phyloP scores from a whole-genome alignment of 2,329 filamentous ascomycete species.

The Ilyonectria sp. region DNA sequence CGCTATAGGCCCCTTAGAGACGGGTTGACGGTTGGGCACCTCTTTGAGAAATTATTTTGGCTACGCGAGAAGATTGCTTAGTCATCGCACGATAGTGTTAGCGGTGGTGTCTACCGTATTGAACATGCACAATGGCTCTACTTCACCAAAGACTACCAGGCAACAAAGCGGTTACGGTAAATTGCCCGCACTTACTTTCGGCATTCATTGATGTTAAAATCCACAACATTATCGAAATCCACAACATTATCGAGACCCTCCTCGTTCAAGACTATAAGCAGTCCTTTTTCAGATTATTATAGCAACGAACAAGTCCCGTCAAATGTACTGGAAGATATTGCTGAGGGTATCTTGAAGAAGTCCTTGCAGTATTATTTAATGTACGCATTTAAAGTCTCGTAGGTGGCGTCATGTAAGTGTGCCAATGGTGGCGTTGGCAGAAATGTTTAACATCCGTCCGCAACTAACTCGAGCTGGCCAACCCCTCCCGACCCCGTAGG shows the following conservation, averaged over 20 bases:
- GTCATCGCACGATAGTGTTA: conserved; percentile 22
- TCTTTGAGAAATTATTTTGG: conserved; percentile 27
- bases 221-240: too few species aligned
- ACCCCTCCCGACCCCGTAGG: background rate
- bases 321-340: too few species aligned
- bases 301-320: too few species aligned
- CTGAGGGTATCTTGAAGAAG: background rate
- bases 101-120: background rate
- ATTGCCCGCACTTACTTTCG: too few species aligned
- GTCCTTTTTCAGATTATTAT: too few species aligned
- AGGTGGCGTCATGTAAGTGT: background rate
- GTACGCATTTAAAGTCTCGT: background rate
- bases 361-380: background rate
- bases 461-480: background rate
- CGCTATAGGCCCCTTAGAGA: conserved; percentile 4
- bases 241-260: too few species aligned
- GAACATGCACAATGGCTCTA: background rate
- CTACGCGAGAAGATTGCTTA: conserved; percentile 24
- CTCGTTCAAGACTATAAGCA: too few species aligned
- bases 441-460: background rate
- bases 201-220: too few species aligned
- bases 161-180: background rate
- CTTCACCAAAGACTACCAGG: background rate
- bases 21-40: conserved; percentile 13
- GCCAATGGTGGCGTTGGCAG: background rate